phyloP scores from a whole-genome alignment of 768 basidiomycete species.

The Cyclocybe cylindracea region DNA sequence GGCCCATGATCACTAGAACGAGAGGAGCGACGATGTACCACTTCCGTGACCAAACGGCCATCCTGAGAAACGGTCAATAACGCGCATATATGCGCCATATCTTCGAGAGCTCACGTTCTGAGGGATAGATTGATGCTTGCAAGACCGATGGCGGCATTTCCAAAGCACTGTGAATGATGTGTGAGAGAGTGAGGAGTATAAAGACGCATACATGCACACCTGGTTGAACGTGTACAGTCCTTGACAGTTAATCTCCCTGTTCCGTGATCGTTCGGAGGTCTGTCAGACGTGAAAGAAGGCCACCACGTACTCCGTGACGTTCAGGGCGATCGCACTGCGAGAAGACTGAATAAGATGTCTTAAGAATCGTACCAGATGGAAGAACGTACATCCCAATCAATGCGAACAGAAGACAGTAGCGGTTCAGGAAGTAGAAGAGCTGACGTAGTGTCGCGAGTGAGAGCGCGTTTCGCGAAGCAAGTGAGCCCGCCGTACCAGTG shows the following conservation, averaged over 20 bases:
- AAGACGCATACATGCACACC: conserved; percentile 26
- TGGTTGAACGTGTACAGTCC: conserved; percentile 69
- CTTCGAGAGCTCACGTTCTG: conserved; percentile 51
- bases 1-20: conserved; percentile 58
- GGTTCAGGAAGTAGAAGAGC: conserved; percentile 71
- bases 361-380: conserved; percentile 1
- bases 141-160: conserved; percentile 67
- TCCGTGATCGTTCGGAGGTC: background rate
- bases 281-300: background rate
- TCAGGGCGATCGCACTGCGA: conserved; percentile 54
- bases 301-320: conserved; percentile 46
- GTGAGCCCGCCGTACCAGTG: conserved; percentile 46
- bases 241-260: conserved; percentile 61
- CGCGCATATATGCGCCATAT: conserved; percentile 9
- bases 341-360: conserved; percentile 4
- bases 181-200: background rate
- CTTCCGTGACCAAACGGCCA: conserved; percentile 70
- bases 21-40: conserved; percentile 54
- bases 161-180: conserved; percentile 39
- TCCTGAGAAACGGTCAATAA: conserved; percentile 34
- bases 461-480: background rate
- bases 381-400: conserved; percentile 66
- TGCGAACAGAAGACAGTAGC: conserved; percentile 65
- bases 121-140: conserved; percentile 73
- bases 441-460: conserved; percentile 20